Evolutionary conservation across 2,329 filamentous ascomycete genomes (phyloP), one percentile per base, ranked within the genome.

Genomic region (Escovopsis sp.): DNA sequence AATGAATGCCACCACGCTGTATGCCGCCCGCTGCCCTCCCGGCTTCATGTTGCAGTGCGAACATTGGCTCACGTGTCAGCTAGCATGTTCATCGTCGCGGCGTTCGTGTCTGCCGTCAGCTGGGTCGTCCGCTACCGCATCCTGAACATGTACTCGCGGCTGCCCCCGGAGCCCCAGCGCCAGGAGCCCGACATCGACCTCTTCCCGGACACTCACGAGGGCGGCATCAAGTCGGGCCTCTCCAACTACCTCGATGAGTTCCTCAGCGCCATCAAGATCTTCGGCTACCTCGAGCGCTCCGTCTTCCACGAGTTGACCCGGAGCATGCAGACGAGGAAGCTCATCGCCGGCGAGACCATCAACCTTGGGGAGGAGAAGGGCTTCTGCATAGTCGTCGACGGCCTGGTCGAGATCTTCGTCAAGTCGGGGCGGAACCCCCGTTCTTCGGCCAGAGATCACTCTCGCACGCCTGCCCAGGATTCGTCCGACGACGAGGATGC

Each of bases 211-310:
- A 81, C 83, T 4, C 85, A 94, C 53, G 89, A 94, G 50, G 83
- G 83, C 39, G 87, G 88, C 47, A 79, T 79, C 27, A 98, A 98
- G 60, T 80, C 87, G 1, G 91, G 89, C 0, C 68, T 98, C 36
- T 79, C 86, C n/a, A 98, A 88, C 57, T 98, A 98, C 52, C 71
- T 98, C 24, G 91, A 98, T 61, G 93, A 98, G 59, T 98, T 98
- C 53, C 68, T 98, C 16, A 96, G 88, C 57, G 91, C 93, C 27
- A 98, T 98, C 66, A 98, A 96, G 62, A 91, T 98, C 44, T 98
- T 98, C 63, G 91, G 91, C 8, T 98, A 96, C 56, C 68, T 98
- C 35, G 91, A 98, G 59, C 78, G 91, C 24, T 87, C 91, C 0
- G 91, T 98, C 35, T 98, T 98, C 55, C 93, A 98, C 56, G 91